phyloP scores from a whole-genome alignment of 495 filamentous ascomycete genomes.

The Penicillium egyptiacum region DNA sequence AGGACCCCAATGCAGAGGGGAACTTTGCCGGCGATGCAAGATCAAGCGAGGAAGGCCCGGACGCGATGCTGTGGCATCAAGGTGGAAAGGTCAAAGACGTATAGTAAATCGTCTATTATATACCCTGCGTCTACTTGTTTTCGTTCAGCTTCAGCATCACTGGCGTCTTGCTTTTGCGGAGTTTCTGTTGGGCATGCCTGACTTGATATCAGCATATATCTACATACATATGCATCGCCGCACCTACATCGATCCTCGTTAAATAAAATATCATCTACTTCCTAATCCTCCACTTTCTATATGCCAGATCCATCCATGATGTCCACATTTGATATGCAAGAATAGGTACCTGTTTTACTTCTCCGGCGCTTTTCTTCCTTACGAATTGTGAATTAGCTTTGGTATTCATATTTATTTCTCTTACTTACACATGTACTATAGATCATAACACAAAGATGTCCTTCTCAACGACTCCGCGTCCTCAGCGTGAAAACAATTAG shows the following conservation, averaged over 20 bases:
- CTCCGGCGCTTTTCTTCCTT: neutral
- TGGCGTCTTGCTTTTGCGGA: slow-evolving; percentile 23
- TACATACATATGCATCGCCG: slow-evolving; percentile 1
- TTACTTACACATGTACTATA: neutral
- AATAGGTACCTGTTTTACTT: too few relatives aligned
- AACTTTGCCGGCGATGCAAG: slow-evolving; percentile 43
- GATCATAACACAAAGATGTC: neutral
- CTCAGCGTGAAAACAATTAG: neutral
- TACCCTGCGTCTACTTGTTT: slow-evolving; percentile 15
- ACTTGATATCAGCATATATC: slow-evolving; percentile 6
- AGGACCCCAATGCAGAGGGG: slow-evolving; percentile 45
- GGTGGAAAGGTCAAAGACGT: slow-evolving; percentile 34
- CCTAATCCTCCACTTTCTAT: neutral
- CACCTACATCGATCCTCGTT: neutral
- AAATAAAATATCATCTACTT: slow-evolving; percentile 5
- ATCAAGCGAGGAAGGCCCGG: slow-evolving; percentile 28
- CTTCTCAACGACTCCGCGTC: neutral
- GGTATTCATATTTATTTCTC: neutral
- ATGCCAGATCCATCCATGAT: neutral
- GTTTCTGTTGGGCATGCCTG: slow-evolving; percentile 18
- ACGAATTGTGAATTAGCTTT: neutral
- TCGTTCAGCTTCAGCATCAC: slow-evolving; percentile 12
- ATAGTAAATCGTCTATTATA: slow-evolving; percentile 17
- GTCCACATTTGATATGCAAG: too few relatives aligned
- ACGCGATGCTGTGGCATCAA: slow-evolving; percentile 23